These are phyloP conservation scores for Lagenaria siceraria DNA, from an alignment of 306 rosid species.

Conservation along the genomic window DNA sequence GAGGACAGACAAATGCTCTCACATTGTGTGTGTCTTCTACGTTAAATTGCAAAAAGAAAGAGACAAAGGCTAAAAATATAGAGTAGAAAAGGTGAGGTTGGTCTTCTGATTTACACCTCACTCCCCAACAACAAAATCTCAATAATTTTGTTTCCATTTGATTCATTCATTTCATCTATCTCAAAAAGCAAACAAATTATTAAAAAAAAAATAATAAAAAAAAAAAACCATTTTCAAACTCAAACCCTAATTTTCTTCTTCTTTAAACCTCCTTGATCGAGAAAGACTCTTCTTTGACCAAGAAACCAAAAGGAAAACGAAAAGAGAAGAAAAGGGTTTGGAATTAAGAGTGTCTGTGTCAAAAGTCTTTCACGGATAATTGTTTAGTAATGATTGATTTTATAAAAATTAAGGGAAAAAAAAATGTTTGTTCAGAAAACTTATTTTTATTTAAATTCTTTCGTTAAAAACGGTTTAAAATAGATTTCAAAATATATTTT, in stretches of 20 bases:
- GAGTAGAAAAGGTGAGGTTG: slow-evolving; percentile 26
- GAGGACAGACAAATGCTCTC: not conserved
- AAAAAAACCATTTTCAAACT: not conserved
- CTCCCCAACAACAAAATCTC: slow-evolving; percentile 49
- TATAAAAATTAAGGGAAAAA: too few species aligned
- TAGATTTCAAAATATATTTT: too few species aligned
- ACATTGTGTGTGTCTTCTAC: not conserved
- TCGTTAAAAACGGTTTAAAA: too few species aligned
- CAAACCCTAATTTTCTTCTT: not conserved
- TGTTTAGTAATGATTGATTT: too few species aligned
- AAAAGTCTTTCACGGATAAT: too few species aligned
- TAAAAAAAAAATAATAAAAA: too few species aligned
- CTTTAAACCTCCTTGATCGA: not conserved
- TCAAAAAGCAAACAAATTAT: not conserved
- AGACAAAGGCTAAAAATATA: slow-evolving; percentile 35
- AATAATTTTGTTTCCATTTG: slow-evolving; percentile 29
- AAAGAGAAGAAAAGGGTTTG: too few species aligned
- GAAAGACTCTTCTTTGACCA: too few species aligned
- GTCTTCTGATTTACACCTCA: slow-evolving; percentile 20
- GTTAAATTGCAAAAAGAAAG: slow-evolving; percentile 3
- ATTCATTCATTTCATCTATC: not conserved
- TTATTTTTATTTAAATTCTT: too few species aligned
- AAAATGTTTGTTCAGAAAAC: too few species aligned
- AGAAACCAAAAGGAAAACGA: too few species aligned
- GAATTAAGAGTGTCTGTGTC: too few species aligned